Evolutionary conservation across 352 stramenopile species (phyloP).

Genomic region (Phytophthora hybrid): DNA sequence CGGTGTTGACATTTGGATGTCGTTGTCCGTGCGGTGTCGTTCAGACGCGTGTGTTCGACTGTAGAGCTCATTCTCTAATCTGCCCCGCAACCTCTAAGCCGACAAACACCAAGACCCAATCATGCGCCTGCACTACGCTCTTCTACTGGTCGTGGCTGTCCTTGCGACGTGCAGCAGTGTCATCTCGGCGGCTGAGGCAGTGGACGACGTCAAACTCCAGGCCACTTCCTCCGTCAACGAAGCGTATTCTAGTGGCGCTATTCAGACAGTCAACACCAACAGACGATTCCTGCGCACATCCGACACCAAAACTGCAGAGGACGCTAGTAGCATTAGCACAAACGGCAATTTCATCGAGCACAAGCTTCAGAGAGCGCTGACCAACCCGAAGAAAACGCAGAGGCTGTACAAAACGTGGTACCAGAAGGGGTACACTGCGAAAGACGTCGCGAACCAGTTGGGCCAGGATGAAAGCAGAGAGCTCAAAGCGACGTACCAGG

Average conservation of each 20-base stretch:
- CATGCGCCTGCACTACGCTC: constrained; percentile 16
- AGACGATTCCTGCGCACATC: neutral
- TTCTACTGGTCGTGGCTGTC: constrained; percentile 7
- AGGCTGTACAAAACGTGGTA: constrained; percentile 25
- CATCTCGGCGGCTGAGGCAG: neutral
- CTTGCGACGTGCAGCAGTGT: neutral
- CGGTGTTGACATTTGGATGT: constrained; percentile 2
- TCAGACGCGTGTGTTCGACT: neutral
- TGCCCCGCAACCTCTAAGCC: neutral
- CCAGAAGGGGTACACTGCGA: constrained; percentile 20
- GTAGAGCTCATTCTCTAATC: constrained; percentile 14
- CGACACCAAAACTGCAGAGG: neutral
- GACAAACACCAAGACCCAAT: neutral
- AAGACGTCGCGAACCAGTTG: constrained; percentile 12
- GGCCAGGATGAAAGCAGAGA: constrained; percentile 18
- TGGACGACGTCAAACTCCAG: neutral
- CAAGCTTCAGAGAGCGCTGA: constrained; percentile 23
- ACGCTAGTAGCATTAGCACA: neutral
- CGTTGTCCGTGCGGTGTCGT: neutral
- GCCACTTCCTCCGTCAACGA: neutral
- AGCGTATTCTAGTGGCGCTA: neutral
- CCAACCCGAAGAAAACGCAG: constrained; percentile 27
- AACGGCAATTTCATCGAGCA: constrained; percentile 17
- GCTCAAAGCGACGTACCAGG: constrained; percentile 20
- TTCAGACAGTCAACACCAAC: no score